Evolutionary conservation across 805 yeast genomes (phyloP).

Genomic region (Hyphopichia homilentoma): DNA sequence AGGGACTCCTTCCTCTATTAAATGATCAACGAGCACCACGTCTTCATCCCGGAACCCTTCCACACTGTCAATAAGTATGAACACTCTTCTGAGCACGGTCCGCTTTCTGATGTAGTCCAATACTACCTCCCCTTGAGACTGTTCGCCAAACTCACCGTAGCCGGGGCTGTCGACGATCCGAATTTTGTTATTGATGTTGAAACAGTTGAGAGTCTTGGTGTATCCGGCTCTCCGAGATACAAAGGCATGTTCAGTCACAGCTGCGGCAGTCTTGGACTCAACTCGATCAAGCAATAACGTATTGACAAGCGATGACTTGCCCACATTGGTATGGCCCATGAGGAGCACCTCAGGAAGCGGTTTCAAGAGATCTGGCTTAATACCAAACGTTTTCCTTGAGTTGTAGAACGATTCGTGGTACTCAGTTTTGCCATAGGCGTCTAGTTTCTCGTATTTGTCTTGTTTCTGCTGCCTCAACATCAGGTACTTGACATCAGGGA

Average conservation of each 20-base stretch:
- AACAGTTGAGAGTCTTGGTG: slow-evolving; percentile 67
- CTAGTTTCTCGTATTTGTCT: slow-evolving; percentile 13
- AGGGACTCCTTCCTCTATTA: slow-evolving; percentile 55
- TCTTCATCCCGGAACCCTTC: slow-evolving; percentile 62
- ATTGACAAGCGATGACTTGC: slow-evolving; percentile 77
- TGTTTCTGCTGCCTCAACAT: slow-evolving; percentile 11
- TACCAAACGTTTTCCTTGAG: slow-evolving; percentile 27
- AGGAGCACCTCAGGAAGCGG: slow-evolving; percentile 68
- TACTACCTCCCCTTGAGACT: slow-evolving; percentile 66
- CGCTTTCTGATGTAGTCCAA: slow-evolving; percentile 58
- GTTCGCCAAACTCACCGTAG: slow-evolving; percentile 69
- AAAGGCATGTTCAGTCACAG: slow-evolving; percentile 43
- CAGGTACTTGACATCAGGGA: slow-evolving; percentile 52
- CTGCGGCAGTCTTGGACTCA: slow-evolving; percentile 19
- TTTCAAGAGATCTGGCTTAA: slow-evolving; percentile 26
- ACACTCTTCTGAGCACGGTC: slow-evolving; percentile 52
- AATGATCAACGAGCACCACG: slow-evolving; percentile 43
- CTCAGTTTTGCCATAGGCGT: slow-evolving; percentile 20
- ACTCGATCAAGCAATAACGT: slow-evolving; percentile 45
- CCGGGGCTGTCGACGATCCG: slow-evolving; percentile 87
- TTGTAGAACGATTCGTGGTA: slow-evolving; percentile 12
- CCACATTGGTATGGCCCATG: slow-evolving; percentile 81
- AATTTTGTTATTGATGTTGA: slow-evolving; percentile 58
- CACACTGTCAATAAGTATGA: slow-evolving; percentile 56
- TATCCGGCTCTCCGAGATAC: slow-evolving; percentile 55